Evolutionary conservation across 148 eudicot genomes (phyloP).

Genomic region (Silene uniflora): DNA sequence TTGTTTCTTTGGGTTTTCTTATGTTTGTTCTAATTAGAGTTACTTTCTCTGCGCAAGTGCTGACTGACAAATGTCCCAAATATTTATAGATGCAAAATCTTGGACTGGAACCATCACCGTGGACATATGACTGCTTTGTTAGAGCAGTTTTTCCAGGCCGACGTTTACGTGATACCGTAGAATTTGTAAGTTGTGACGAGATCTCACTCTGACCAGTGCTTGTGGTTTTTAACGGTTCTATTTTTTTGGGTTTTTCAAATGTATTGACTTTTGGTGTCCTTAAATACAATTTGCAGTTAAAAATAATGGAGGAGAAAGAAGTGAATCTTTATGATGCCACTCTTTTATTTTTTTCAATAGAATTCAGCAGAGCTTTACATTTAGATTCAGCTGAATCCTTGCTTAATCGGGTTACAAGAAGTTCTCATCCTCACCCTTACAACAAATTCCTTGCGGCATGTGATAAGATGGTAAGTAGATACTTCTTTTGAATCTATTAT

Average conservation of each 20-base stretch:
- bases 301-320: slow-evolving; percentile 51
- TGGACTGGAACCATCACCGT: slow-evolving; percentile 65
- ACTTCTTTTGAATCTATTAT: background rate
- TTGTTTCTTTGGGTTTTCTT: slow-evolving; percentile 7
- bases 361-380: slow-evolving; percentile 58
- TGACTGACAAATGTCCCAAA: slow-evolving; percentile 16
- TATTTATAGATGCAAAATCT: slow-evolving; percentile 74
- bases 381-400: slow-evolving; percentile 72
- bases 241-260: slow-evolving; percentile 12
- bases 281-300: slow-evolving; percentile 47
- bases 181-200: slow-evolving; percentile 45
- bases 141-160: slow-evolving; percentile 50
- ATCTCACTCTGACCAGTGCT: slow-evolving; percentile 9
- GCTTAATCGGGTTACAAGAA: slow-evolving; percentile 44
- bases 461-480: slow-evolving; percentile 47
- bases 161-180: slow-evolving; percentile 41
- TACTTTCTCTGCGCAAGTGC: slow-evolving; percentile 21
- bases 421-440: slow-evolving; percentile 41
- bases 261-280: background rate
- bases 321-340: slow-evolving; percentile 66
- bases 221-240: slow-evolving; percentile 4
- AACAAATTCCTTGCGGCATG: slow-evolving; percentile 71
- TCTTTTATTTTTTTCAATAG: slow-evolving; percentile 51
- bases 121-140: slow-evolving; percentile 59
- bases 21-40: background rate